These are phyloP conservation scores for Xylaria sp. DNA, from an alignment of 2,329 filamentous ascomycete species.

Conservation along the genomic window DNA sequence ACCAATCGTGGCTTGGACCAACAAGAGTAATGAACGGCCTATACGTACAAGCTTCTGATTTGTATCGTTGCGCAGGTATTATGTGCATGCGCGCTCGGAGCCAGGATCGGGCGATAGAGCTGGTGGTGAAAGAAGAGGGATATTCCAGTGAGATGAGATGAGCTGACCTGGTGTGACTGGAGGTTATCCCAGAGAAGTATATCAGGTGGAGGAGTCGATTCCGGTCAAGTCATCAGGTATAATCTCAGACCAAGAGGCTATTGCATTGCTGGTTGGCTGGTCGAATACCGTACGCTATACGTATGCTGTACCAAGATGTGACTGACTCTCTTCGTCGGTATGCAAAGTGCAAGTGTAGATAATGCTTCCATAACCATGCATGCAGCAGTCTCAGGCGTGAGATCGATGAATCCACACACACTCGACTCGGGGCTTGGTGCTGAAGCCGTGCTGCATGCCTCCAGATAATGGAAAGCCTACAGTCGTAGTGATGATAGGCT, in stretches of 20 bases:
- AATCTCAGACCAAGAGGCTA: constrained; percentile 5
- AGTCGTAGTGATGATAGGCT: constrained; percentile 7
- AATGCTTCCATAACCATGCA: constrained; percentile 21
- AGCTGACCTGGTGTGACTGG: constrained; percentile 32
- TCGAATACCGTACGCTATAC: constrained; percentile 10
- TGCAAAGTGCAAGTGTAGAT: constrained; percentile 23
- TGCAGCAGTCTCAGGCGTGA: constrained; percentile 11
- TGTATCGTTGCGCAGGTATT: constrained; percentile 23
- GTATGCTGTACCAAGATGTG: constrained; percentile 11
- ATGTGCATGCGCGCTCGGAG: constrained; percentile 29
- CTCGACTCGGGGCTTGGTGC: constrained; percentile 11
- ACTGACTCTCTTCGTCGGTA: neutral
- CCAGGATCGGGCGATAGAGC: constrained; percentile 9
- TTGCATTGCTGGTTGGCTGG: constrained; percentile 19
- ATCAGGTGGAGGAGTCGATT: constrained; percentile 15
- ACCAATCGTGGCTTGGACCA: neutral
- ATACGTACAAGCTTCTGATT: constrained; percentile 32
- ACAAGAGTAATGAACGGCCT: constrained; percentile 8
- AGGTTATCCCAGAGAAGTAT: constrained; percentile 17
- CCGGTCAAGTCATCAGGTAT: constrained; percentile 15
- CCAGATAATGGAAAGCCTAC: constrained; percentile 18
- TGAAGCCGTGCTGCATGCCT: constrained; percentile 24
- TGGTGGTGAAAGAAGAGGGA: constrained; percentile 28
- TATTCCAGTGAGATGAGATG: constrained; percentile 30
- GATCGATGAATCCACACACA: constrained; percentile 16